Conservation (phyloP, 805 yeast genomes). For the Candida gorgasii region DNA sequence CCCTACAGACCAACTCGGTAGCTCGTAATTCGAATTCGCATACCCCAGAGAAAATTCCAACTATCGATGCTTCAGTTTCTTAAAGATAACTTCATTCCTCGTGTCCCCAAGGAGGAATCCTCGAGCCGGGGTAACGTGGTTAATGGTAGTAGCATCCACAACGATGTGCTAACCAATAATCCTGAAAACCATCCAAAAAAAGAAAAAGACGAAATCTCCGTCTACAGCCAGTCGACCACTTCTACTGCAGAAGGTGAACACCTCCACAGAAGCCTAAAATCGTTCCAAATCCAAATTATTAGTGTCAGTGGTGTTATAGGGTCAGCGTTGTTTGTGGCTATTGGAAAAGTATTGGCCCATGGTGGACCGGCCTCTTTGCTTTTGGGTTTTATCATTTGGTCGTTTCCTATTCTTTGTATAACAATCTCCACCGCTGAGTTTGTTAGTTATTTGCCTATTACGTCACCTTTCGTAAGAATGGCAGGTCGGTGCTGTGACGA, state of each 20-base stretch:
- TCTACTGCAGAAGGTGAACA: conserved; percentile 16
- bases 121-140: too few species aligned
- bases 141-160: too few species aligned
- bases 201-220: conserved; percentile 16
- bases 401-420: conserved; percentile 64
- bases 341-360: conserved; percentile 59
- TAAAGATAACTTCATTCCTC: conserved; percentile 18
- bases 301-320: conserved; percentile 85
- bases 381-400: conserved; percentile 68
- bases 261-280: conserved; percentile 49
- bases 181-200: too few species aligned
- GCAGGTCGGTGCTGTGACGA: conserved; percentile 77
- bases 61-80: conserved; percentile 11
- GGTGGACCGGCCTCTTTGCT: conserved; percentile 74
- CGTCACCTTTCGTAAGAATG: conserved; percentile 74
- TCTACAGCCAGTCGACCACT: conserved; percentile 17
- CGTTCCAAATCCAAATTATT: conserved; percentile 75
- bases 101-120: conserved; percentile 12
- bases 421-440: conserved; percentile 77
- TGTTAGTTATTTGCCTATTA: conserved; percentile 73
- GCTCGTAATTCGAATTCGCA: background rate
- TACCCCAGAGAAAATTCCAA: conserved; percentile 7
- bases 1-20: too few species aligned
- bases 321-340: conserved; percentile 74
- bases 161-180: too few species aligned